Evolutionary conservation across 1,284 basidiomycete genomes (phyloP), one percentile per base, ranked within the genome.

Genomic region (Cutaneotrichosporon arboriforme): DNA sequence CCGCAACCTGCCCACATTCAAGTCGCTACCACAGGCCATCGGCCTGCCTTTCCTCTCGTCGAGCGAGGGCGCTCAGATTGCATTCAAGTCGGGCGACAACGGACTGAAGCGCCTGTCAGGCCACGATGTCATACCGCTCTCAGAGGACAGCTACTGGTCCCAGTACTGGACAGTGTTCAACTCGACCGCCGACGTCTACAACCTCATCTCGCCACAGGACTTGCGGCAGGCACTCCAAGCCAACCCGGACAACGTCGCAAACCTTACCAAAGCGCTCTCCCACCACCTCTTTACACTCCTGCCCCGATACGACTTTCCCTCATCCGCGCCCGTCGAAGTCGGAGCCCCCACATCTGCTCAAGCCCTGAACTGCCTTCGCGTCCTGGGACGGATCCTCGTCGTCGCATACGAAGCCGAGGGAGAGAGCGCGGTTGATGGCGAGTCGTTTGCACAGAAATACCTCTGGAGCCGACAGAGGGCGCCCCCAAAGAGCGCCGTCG

Each of bases 151-250:
- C 15, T 91, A 92, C 67, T 93, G 90, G 90, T 81, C 89, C 57
- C 69, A 93, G 85, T 96, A 87, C 72, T 84, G 87, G 60, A 76
- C 81, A 35, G 77, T 94, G 10, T 93, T 93, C 70, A 88, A 89
- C 75, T 86, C 87, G 8, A 80, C 88, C 0, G 86, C 88, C 0
- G 91, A 94, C 68, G 88, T 91, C 17, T 89, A 88, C 75, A 86
- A 88, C 22, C 80, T 94, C 53, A 85, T 96, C 60, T 84, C 87
- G 7, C 83, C 86, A 1, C 84, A 88, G 64, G 90, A 93, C 66
- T 89, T 94, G 60, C 84, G 87, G 38, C 82, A 84, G 62, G 86
- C 88, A 12, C 80, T 92, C n/a, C 75, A 81, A 17, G 83, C 85
- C 46, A 84, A 87, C 26, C 90, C 90, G 2, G 83, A 86, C 68